phyloP scores from a whole-genome alignment of 345 rosid species.

The Cardamine chenopodiifolia region DNA sequence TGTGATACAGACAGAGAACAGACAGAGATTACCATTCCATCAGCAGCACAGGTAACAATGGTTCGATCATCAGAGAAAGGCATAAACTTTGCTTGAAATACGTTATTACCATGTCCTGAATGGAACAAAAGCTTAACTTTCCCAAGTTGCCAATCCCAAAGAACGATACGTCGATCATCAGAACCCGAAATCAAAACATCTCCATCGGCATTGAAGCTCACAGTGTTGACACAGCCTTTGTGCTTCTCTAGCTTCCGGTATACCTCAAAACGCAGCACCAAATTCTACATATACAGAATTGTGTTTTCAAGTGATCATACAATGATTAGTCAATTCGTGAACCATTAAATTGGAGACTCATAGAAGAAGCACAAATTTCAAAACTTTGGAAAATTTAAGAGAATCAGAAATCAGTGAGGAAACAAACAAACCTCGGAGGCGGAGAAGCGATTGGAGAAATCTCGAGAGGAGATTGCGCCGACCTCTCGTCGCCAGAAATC shows the following conservation, averaged over 20 bases:
- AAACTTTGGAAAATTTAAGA: background rate
- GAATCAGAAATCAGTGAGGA: background rate
- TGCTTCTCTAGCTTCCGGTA: slow-evolving; percentile 67
- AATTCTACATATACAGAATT: slow-evolving; percentile 50
- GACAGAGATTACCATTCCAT: slow-evolving; percentile 65
- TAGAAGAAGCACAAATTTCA: background rate
- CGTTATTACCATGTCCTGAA: slow-evolving; percentile 73
- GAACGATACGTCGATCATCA: slow-evolving; percentile 67
- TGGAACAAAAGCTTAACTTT: slow-evolving; percentile 60
- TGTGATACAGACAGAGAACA: background rate
- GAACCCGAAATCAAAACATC: slow-evolving; percentile 78
- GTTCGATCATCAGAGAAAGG: slow-evolving; percentile 77
- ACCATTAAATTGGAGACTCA: background rate
- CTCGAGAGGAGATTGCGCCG: slow-evolving; percentile 67
- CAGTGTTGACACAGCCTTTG: slow-evolving; percentile 80
- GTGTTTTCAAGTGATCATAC: background rate
- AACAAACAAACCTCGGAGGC: slow-evolving; percentile 55
- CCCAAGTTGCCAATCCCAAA: slow-evolving; percentile 90
- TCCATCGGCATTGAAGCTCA: slow-evolving; percentile 66
- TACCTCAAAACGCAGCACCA: slow-evolving; percentile 68
- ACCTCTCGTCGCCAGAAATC: slow-evolving; percentile 77
- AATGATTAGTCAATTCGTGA: background rate
- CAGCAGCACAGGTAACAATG: slow-evolving; percentile 90
- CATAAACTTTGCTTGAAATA: slow-evolving; percentile 87
- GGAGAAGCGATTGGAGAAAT: slow-evolving; percentile 71